These are phyloP conservation scores for Zelonia costaricensis DNA, from an alignment of 208 protist genomes.

Conservation along the genomic window DNA sequence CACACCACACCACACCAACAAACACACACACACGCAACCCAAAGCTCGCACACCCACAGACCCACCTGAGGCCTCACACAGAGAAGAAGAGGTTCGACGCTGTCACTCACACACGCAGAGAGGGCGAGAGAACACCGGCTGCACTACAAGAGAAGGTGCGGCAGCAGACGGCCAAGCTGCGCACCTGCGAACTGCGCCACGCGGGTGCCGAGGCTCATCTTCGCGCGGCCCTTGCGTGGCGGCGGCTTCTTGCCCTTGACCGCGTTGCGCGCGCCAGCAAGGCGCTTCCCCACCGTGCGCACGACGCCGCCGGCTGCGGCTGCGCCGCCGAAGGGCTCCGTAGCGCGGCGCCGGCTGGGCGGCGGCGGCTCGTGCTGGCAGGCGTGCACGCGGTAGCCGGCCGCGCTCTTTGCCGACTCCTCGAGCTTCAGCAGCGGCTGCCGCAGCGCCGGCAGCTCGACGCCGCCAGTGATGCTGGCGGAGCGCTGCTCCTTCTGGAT, in stretches of 20 bases:
- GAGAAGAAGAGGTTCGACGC: too few species aligned
- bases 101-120: too few species aligned
- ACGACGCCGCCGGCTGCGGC: slow-evolving; percentile 13
- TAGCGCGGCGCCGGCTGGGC: slow-evolving; percentile 42
- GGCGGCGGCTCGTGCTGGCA: slow-evolving; percentile 63
- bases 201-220: slow-evolving; percentile 36
- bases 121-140: too few species aligned
- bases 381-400: slow-evolving; percentile 58
- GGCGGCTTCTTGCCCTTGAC: slow-evolving; percentile 26
- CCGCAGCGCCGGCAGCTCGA: slow-evolving; percentile 45
- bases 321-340: slow-evolving; percentile 15
- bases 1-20: too few species aligned
- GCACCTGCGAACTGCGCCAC: slow-evolving; percentile 46
- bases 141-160: slow-evolving; percentile 60
- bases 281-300: slow-evolving; percentile 38
- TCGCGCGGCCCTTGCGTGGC: slow-evolving; percentile 16
- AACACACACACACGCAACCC: too few species aligned
- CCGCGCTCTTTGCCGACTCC: slow-evolving; percentile 26
- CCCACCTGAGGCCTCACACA: too few species aligned
- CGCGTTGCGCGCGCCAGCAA: slow-evolving; percentile 23
- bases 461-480: slow-evolving; percentile 41
- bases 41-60: too few species aligned
- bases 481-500: slow-evolving; percentile 83
- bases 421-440: slow-evolving; percentile 68
- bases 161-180: slow-evolving; percentile 55